phyloP scores from a whole-genome alignment of 805 yeast genomes.

The Scheffersomyces lignosus region DNA sequence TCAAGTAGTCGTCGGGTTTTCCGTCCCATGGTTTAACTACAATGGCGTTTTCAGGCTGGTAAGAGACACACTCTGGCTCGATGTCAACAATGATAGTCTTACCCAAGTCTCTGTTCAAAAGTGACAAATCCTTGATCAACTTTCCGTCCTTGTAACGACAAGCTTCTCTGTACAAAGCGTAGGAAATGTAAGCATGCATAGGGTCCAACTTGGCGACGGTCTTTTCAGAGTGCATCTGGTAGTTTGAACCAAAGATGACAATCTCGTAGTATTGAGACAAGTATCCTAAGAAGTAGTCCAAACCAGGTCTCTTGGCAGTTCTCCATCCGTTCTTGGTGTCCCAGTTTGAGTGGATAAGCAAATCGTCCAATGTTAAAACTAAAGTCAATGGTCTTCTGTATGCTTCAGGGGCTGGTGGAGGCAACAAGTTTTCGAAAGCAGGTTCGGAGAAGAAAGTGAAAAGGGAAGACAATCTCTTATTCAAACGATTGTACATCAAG shows the following conservation, averaged over 20 bases:
- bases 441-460: slow-evolving; percentile 90
- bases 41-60: slow-evolving; percentile 95
- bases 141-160: slow-evolving; percentile 88
- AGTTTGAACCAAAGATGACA: slow-evolving; percentile 84
- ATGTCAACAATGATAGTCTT: slow-evolving; percentile 82
- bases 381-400: slow-evolving; percentile 90
- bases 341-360: slow-evolving; percentile 92
- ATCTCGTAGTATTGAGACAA: slow-evolving; percentile 94
- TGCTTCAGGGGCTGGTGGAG: slow-evolving; percentile 89
- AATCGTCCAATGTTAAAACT: slow-evolving; percentile 85
- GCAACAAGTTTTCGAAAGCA: slow-evolving; percentile 86
- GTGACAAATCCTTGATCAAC: slow-evolving; percentile 83
- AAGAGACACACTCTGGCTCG: slow-evolving; percentile 63
- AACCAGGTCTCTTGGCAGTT: slow-evolving; percentile 98
- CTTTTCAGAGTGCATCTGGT: slow-evolving; percentile 81
- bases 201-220: slow-evolving; percentile 91
- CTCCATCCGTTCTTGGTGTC: slow-evolving; percentile 92
- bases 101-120: slow-evolving; percentile 85
- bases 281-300: slow-evolving; percentile 93
- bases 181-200: slow-evolving; percentile 81
- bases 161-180: slow-evolving; percentile 87
- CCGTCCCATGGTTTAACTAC: slow-evolving; percentile 88
- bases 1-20: slow-evolving; percentile 71
- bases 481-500: slow-evolving; percentile 67
- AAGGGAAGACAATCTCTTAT: slow-evolving; percentile 68